Evolutionary conservation across 306 rosid species (phyloP).

Genomic region (Medicago truncatula): DNA sequence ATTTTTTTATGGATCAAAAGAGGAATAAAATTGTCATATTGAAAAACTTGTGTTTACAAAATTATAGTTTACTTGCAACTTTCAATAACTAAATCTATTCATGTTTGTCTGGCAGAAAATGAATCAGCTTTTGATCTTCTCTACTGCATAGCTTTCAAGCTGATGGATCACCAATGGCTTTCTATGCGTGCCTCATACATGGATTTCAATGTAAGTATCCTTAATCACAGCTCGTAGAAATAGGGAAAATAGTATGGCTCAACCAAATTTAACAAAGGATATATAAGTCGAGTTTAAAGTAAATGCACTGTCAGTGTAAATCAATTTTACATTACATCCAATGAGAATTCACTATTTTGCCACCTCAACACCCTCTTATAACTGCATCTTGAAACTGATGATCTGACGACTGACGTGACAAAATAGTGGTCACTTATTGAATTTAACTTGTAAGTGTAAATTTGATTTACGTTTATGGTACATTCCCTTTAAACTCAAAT

Average conservation of each 20-base stretch:
- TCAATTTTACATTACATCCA: neutral
- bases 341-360: neutral
- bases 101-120: conserved; percentile 65
- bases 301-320: neutral
- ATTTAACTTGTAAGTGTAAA: neutral
- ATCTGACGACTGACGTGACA: neutral
- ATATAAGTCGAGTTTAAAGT: neutral
- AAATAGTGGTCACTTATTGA: neutral
- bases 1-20: neutral
- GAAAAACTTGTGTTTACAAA: neutral
- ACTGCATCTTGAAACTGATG: neutral
- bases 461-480: neutral
- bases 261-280: neutral
- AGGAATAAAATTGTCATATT: conserved; percentile 13
- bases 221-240: conserved; percentile 27
- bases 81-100: conserved; percentile 26
- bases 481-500: neutral
- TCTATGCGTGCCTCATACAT: conserved; percentile 97
- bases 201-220: conserved; percentile 91
- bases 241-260: conserved; percentile 21
- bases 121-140: conserved; percentile 92
- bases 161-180: conserved; percentile 99
- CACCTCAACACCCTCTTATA: neutral
- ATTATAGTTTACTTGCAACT: conserved; percentile 31
- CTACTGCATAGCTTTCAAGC: conserved; percentile 95